Evolutionary conservation across 441 rosid species (phyloP), one percentile per base, ranked within the genome.

Genomic region (Bocquillonia castaneifolia): DNA sequence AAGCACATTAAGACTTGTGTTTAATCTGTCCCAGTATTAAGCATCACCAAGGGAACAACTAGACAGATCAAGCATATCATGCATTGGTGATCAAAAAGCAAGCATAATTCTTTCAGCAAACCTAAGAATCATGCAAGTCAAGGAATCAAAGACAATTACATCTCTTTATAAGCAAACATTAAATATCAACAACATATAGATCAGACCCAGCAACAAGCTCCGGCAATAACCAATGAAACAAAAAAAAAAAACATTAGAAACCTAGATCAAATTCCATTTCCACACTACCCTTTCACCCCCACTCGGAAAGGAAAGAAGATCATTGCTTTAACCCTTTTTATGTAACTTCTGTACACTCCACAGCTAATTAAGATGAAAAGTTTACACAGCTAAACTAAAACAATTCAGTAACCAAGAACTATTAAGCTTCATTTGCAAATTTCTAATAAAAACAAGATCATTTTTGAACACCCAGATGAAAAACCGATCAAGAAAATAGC

Each of bases 191-290:
- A 29, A 36, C 61, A 51, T 13, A 32, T 23, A 53, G 73, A 69
- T 76, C 76, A 74, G 68, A 72, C 61, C 63, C 58, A 45, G 34
- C 53, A 67, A 28, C 63, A 45, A 36, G 55, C 54, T 58, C 62
- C 59, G 20, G 52, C 68, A 63, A 55, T 53, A 59, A 31, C 5
- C 42, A 36, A 18, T 47, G 25, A 39, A 59, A 8, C 1, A n/a
- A 6, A 6, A 59, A 45, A 13, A 22, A 47, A 34, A 28, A 44
- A 15, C 32, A 66, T 66, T 26, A 34, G 23, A 64, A 15, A 70
- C 63, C 64, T 67, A 64, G 67, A 75, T 72, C 72, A 73, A 73
- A 68, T 69, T 61, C 60, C 26, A 54, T 42, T 51, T 39, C 52
- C 52, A 34, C 18, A 52, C 1, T 4, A 18, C 23, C 55, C 1